phyloP scores from a whole-genome alignment of 148 eudicot species.

The Dianthus caryophyllus region DNA sequence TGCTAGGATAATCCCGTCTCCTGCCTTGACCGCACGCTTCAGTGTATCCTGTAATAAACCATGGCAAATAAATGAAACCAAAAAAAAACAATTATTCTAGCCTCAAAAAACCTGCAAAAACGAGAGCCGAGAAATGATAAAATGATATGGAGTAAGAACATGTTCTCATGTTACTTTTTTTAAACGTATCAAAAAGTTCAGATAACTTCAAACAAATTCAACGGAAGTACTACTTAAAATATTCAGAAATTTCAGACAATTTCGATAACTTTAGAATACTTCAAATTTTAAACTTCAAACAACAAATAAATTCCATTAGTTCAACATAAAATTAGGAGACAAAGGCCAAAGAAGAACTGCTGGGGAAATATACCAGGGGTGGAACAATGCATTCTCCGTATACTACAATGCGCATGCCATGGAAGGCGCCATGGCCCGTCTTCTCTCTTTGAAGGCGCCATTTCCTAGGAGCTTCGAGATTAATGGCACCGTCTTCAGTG shows the following conservation, averaged over 20 bases:
- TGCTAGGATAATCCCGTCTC: slow-evolving; percentile 93
- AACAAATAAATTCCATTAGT: not conserved
- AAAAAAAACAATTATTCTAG: no score
- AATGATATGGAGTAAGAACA: no score
- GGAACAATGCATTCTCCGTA: slow-evolving; percentile 98
- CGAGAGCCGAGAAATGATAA: no score
- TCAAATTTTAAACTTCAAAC: no score
- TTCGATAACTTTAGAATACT: no score
- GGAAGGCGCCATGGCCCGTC: slow-evolving; percentile 92
- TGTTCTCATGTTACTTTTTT: no score
- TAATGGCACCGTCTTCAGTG: slow-evolving; percentile 83
- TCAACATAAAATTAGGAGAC: not conserved
- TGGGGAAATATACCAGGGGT: slow-evolving; percentile 52
- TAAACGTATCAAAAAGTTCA: no score
- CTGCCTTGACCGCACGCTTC: slow-evolving; percentile 86
- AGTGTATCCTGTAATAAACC: slow-evolving; percentile 60
- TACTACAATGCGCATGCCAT: slow-evolving; percentile 73
- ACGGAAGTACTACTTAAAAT: no score
- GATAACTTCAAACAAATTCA: no score
- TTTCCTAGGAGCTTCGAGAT: slow-evolving; percentile 88
- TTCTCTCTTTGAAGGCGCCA: slow-evolving; percentile 89
- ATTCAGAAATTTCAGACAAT: no score
- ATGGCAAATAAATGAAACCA: not conserved
- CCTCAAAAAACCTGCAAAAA: no score
- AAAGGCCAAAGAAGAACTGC: not conserved